Evolutionary conservation across 2,329 filamentous ascomycete genomes (phyloP), one percentile per base, ranked within the genome.

Genomic region (Fusarium luffae): DNA sequence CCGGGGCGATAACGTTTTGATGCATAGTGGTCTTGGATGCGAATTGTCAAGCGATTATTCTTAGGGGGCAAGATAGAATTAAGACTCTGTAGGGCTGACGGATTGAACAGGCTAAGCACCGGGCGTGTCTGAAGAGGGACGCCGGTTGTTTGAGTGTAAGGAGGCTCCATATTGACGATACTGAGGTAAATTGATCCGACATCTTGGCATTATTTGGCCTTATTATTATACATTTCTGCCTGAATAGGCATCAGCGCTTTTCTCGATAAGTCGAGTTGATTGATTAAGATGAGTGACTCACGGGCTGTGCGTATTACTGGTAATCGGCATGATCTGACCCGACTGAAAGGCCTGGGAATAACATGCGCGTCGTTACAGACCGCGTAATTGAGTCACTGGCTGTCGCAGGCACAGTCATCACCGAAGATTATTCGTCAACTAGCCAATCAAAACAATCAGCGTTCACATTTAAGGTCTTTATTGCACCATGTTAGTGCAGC

Each of bases 71-170:
- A 27, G 13, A 63, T 63, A 6, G 58, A 56, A 18, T 40, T 43
- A 4, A 63, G 32, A 13, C 48, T 63, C 25, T 63, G 60, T 30
- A 63, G 34, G 19, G 58, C 58, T 23, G 60, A 63, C 2, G 58
- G 58, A 8, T 63, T 37, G 23, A 63, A 63, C 3, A 48, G 48
- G 19, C 60, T 48, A 25, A 63, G 60, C 16, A 63, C 58, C 5
- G 60, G 60, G 28, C 60, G 60, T 43, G 60, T 63, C 48, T 63
- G 60, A 3, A 63, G 28, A 63, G 60, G 28, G 58, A 63, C 60
- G 28, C 58, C 60, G 13, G 60, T 55, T 42, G 28, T 32, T 27
- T 63, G 60, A 2, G 60, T 55, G 7, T 63, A 63, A 23, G 60
- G 48, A 48, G 60, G 60, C 42, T 63, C 57, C 59, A 63, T 63